Conservation (phyloP, 768 basidiomycete species). For the Dacryopinax primogenitus region DNA sequence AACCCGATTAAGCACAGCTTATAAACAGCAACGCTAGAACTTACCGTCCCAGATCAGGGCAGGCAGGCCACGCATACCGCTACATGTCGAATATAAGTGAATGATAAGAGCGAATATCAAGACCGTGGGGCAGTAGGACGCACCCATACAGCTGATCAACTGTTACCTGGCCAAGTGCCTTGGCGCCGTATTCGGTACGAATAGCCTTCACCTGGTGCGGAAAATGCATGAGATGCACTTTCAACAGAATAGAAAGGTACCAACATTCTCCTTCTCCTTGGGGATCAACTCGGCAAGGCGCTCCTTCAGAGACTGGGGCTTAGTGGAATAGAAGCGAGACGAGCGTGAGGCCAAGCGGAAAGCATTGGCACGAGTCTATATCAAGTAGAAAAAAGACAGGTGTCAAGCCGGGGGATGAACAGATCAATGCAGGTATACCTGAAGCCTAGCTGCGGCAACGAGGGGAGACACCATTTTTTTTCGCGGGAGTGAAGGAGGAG, state of each 20-base stretch:
- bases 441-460: neutral
- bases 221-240: conserved; percentile 10
- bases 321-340: conserved; percentile 24
- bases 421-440: neutral
- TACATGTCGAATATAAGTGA: conserved; percentile 25
- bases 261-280: conserved; percentile 59
- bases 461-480: neutral
- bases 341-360: neutral
- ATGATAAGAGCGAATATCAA: neutral
- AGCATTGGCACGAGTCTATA: neutral
- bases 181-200: conserved; percentile 78
- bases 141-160: conserved; percentile 88
- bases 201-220: conserved; percentile 57
- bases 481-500: neutral
- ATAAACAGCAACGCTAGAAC: neutral
- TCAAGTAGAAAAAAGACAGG: neutral
- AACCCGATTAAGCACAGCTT: neutral
- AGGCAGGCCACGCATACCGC: conserved; percentile 79
- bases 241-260: conserved; percentile 19
- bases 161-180: conserved; percentile 79
- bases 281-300: conserved; percentile 89
- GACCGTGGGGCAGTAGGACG: conserved; percentile 17
- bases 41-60: conserved; percentile 89
- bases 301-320: conserved; percentile 75
- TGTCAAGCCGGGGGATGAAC: neutral